These are phyloP conservation scores for Pythium vanterpoolii DNA, from an alignment of 352 stramenopile genomes.

Conservation along the genomic window DNA sequence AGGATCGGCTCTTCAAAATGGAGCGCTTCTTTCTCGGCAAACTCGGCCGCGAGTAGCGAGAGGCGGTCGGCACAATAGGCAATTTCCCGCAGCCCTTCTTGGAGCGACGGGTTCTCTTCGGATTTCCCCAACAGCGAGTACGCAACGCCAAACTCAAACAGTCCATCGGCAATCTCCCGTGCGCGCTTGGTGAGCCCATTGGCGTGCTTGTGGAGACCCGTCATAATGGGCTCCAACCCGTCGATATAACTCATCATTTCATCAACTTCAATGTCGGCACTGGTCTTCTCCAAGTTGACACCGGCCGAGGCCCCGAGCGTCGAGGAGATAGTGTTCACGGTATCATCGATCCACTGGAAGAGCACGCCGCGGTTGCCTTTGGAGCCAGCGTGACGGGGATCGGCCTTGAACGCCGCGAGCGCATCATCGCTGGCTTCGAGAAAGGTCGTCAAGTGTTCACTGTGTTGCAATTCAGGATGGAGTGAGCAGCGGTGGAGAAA, in stretches of 20 bases:
- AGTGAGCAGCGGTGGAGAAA: slow-evolving; percentile 77
- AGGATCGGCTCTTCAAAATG: slow-evolving; percentile 95
- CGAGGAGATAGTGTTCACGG: slow-evolving; percentile 78
- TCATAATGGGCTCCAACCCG: slow-evolving; percentile 94
- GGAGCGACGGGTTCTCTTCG: slow-evolving; percentile 90
- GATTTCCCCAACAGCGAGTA: slow-evolving; percentile 95
- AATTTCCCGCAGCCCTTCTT: slow-evolving; percentile 90
- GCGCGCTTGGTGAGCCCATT: slow-evolving; percentile 92
- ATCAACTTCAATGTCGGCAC: slow-evolving; percentile 92
- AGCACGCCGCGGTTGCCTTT: slow-evolving; percentile 53
- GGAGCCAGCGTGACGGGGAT: slow-evolving; percentile 52
- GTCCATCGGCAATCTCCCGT: slow-evolving; percentile 93
- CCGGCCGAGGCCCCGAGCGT: slow-evolving; percentile 46
- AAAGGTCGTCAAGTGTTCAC: slow-evolving; percentile 81
- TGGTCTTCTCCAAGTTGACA: slow-evolving; percentile 75
- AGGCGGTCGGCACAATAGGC: slow-evolving; percentile 92
- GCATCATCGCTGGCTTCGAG: slow-evolving; percentile 76
- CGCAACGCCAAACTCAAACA: slow-evolving; percentile 96
- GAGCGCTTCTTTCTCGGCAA: slow-evolving; percentile 90
- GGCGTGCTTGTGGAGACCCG: slow-evolving; percentile 92
- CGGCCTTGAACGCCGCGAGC: slow-evolving; percentile 55
- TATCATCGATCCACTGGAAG: slow-evolving; percentile 89
- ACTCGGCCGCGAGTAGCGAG: slow-evolving; percentile 88
- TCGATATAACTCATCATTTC: slow-evolving; percentile 97
- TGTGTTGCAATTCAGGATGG: slow-evolving; percentile 84